These are phyloP conservation scores for Aspergillus uvarum DNA, from an alignment of 2,329 filamentous ascomycete species.

Conservation along the genomic window DNA sequence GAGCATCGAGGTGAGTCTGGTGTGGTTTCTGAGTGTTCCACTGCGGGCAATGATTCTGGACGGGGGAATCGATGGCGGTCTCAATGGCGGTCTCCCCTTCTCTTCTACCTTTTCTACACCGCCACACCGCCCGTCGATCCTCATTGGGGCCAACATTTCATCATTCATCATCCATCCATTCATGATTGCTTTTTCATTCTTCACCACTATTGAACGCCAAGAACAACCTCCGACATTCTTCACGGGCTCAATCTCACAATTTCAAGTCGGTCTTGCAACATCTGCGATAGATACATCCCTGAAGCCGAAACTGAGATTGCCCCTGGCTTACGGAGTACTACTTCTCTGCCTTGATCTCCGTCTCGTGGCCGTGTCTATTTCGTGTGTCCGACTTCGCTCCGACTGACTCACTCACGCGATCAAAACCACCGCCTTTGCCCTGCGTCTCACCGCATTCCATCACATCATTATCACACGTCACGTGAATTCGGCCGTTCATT, in stretches of 20 bases:
- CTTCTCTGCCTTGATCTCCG: neutral
- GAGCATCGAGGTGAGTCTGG: constrained; percentile 14
- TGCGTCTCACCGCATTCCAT: neutral
- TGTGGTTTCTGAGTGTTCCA: neutral
- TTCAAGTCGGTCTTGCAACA: neutral
- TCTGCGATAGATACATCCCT: neutral
- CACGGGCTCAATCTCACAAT: neutral
- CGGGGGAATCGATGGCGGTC: neutral
- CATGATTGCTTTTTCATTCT: neutral
- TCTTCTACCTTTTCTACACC: constrained; percentile 18
- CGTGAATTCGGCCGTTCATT: constrained; percentile 8
- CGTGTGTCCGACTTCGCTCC: neutral
- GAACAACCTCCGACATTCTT: neutral
- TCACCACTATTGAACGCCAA: neutral
- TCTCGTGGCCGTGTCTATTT: neutral
- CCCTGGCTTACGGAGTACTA: neutral
- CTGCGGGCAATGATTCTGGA: neutral
- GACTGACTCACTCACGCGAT: neutral
- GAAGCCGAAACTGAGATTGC: neutral
- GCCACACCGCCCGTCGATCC: constrained; percentile 19
- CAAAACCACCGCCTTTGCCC: neutral
- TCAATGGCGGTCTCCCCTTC: neutral
- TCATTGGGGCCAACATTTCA: neutral
- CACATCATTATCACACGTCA: constrained; percentile 9
- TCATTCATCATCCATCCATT: constrained; percentile 1